Conservation (phyloP, 2,329 filamentous ascomycete genomes). For the Camillea tinctor region DNA sequence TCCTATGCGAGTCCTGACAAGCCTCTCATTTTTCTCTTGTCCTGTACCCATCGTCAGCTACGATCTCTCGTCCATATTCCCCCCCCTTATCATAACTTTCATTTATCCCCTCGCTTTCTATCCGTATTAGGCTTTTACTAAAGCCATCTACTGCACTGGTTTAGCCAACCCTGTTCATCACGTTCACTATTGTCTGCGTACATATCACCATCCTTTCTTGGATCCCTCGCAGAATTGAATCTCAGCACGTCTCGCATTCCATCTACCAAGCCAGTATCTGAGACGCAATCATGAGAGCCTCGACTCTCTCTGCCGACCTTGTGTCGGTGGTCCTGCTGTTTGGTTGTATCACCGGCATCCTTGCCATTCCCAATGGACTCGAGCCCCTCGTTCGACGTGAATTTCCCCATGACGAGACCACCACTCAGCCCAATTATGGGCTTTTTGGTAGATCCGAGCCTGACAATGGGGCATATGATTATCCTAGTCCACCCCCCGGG, state of each 20-base stretch:
- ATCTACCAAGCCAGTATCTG: background rate
- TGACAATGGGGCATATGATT: constrained; percentile 24
- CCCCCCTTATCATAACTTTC: background rate
- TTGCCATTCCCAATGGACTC: constrained; percentile 10
- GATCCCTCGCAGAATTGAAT: constrained; percentile 4
- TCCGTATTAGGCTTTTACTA: background rate
- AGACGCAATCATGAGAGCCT: constrained; percentile 37
- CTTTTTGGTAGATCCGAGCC: constrained; percentile 20
- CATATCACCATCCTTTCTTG: background rate
- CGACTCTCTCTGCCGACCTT: constrained; percentile 32
- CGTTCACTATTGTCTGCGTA: background rate
- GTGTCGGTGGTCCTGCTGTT: constrained; percentile 34
- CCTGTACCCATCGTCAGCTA: background rate
- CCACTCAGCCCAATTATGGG: constrained; percentile 17
- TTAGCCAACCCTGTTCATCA: constrained; percentile 5
- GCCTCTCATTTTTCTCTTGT: background rate
- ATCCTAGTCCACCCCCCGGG: constrained; percentile 26
- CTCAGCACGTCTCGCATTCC: constrained; percentile 1
- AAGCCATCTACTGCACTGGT: background rate
- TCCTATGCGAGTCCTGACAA: background rate
- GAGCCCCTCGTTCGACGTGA: constrained; percentile 7
- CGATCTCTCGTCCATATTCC: background rate
- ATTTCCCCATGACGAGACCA: constrained; percentile 3
- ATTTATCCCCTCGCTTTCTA: constrained; percentile 3
- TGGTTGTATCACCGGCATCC: constrained; percentile 17